These are phyloP conservation scores for Fraxinus sp. DNA, from an alignment of 305 asterid genomes.

Conservation along the genomic window DNA sequence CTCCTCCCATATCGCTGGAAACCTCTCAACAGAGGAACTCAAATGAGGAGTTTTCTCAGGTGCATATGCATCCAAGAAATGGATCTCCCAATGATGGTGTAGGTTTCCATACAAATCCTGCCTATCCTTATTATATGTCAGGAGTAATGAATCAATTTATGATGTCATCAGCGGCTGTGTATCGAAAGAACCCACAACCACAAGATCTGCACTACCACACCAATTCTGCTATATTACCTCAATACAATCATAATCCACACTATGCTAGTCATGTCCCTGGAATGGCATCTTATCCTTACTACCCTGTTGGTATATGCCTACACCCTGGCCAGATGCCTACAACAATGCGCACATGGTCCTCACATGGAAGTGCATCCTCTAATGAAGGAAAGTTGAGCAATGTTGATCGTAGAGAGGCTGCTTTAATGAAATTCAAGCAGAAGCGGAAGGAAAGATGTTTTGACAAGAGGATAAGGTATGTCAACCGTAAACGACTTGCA, in stretches of 20 bases:
- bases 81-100: conserved; percentile 42
- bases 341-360: conserved; percentile 59
- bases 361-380: conserved; percentile 45
- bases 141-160: conserved; percentile 61
- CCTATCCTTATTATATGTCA: conserved; percentile 66
- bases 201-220: conserved; percentile 52
- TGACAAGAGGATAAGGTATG: conserved; percentile 93
- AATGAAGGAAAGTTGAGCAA: conserved; percentile 49
- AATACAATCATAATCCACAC: conserved; percentile 55
- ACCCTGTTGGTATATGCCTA: conserved; percentile 65
- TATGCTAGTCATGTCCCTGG: conserved; percentile 57
- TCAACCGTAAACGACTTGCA: conserved; percentile 79
- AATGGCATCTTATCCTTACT: conserved; percentile 66
- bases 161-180: conserved; percentile 46
- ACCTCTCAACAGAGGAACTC: conserved; percentile 52
- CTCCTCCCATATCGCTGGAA: conserved; percentile 56
- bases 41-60: conserved; percentile 49
- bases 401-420: conserved; percentile 83
- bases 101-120: conserved; percentile 43
- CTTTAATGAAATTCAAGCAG: conserved; percentile 86
- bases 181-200: conserved; percentile 35
- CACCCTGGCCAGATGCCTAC: conserved; percentile 72
- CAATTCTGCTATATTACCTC: conserved; percentile 45
- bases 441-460: conserved; percentile 93
- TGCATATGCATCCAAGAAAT: conserved; percentile 40